A percentile compares a stretch with the other conserved stretches of the same genome.
phyloP scores from a whole-genome alignment of 2,329 filamentous ascomycete species.

The Fusarium fracticaudum region DNA sequence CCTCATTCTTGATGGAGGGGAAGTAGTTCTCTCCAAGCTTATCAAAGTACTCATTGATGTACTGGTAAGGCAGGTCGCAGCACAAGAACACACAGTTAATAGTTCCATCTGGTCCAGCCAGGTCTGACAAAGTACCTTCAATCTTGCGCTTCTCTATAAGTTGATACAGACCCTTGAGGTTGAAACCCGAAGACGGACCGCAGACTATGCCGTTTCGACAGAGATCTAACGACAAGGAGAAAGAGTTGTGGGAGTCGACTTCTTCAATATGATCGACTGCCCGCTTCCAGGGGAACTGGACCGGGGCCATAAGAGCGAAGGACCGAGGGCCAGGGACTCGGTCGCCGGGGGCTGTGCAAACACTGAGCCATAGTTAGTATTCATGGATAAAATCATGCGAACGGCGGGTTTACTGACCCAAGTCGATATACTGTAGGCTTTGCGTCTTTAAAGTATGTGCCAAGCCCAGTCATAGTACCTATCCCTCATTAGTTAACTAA shows the following conservation, averaged over 20 bases:
- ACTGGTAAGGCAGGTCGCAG: slow-evolving; percentile 72
- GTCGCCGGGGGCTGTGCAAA: slow-evolving; percentile 66
- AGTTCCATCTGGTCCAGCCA: slow-evolving; percentile 56
- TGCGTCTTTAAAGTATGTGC: slow-evolving; percentile 59
- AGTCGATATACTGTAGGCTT: slow-evolving; percentile 59
- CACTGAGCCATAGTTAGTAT: slow-evolving; percentile 50
- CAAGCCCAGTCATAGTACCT: slow-evolving; percentile 59
- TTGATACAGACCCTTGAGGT: slow-evolving; percentile 61
- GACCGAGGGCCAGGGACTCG: slow-evolving; percentile 68
- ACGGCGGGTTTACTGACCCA: slow-evolving; percentile 29
- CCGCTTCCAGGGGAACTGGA: slow-evolving; percentile 67
- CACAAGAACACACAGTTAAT: slow-evolving; percentile 68
- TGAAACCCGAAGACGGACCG: slow-evolving; percentile 70
- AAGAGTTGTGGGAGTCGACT: slow-evolving; percentile 65
- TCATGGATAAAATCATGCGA: accelerated
- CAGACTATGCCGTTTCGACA: slow-evolving; percentile 67
- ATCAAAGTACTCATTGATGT: slow-evolving; percentile 68
- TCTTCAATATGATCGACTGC: slow-evolving; percentile 66
- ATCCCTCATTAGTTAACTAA: background rate
- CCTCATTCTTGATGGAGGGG: slow-evolving; percentile 57
- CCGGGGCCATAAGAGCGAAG: slow-evolving; percentile 57
- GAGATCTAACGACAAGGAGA: slow-evolving; percentile 61
- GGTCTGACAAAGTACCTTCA: slow-evolving; percentile 53
- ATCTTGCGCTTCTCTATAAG: slow-evolving; percentile 60
- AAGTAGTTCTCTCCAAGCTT: slow-evolving; percentile 62